Base-by-base conservation (phyloP, 805 yeast genomes). In the Nakazawaea pomicola region DNA sequence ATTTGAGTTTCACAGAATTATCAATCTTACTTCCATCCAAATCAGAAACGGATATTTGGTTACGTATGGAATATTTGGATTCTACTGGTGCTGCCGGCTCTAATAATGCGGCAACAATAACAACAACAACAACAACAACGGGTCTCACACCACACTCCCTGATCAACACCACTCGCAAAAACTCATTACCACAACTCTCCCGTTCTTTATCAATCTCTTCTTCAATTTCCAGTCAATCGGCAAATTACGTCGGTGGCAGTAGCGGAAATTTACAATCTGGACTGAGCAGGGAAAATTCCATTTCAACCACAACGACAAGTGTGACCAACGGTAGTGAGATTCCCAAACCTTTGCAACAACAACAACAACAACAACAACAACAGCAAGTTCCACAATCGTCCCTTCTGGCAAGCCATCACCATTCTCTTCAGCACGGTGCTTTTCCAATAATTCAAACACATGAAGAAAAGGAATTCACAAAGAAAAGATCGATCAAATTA, bases 21-120 rank as follows among this genome's bases (percentile, higher is more conserved):
- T 72, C 83, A 12, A 80, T 87, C 25, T 60, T 88, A 39, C 64
- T 88, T 32, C 91, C 93, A 12, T 73, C 72, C 43, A 74, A 87
- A 48, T 70, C 93, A 0, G 89, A 83, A 55, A 68, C 68, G n/a
- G 93, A 86, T 50, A 88, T 88, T 32, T 69, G 75, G 67, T 60
- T 72, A 29, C 68, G 93, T 46, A 74, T 83, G 17, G 74, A 68
- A 36, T 61, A 68, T 38, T 55, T 78, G 29, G 69, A 65, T 10
- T 8, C 25, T 23, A 23, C 7, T 8, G 10, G 10, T 23, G 25
- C 10, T 23, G 10, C 10, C 25, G 10, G 10, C 10, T 7, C 25
- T 7, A 23, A 7, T 8, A 23, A 23, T 23, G 7, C 25, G 25
- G 25, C 10, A 8, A 7, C 25, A 36, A 39, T n/a, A n/a, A n/a